Evolutionary conservation across 1,284 basidiomycete genomes (phyloP), one percentile per base, ranked within the genome.

Genomic region (Taiwanofungus camphoratus): DNA sequence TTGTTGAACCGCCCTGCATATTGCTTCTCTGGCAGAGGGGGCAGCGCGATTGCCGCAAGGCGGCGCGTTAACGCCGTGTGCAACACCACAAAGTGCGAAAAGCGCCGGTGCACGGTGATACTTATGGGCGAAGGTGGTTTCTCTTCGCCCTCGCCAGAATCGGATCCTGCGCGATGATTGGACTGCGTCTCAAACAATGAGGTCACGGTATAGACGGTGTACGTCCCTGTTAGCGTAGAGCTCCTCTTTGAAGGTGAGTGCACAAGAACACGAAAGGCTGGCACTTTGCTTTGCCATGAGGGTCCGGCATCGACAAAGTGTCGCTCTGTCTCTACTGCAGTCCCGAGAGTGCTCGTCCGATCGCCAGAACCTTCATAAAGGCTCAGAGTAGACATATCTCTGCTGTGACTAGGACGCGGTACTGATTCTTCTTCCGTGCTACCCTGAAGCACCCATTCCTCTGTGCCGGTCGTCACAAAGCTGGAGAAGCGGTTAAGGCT

Each of bases 381-480:
- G 27, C 33, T 47, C 21, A 41, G 36, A 5, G 34, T 40, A 15
- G 39, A 49, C 18, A 24, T 13, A 3, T 42, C 37, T 32, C 50
- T 27, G 16, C 22, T 21, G 46, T 51, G 31, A 50, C 51, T 29
- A 46, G 39, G 37, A 39, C 46, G 31, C 37, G 51, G 37, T 18
- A 51, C 53, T 13, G 64, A 45, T 33, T 61, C 40, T 16, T 58
- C 55, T 45, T 60, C 47, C 5, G 46, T 36, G 23, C 48, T 60
- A 3, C 85, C 86, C 38, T 81, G 77, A 15, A 89, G 70, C 4
- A 89, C 72, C 66, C 80, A 90, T 44, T 82, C 82, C 59, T 92
- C 89, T 5, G 87, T 88, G 30, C 89, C 88, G 48, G 81, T 87
- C 1, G 84, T 87, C 16, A 92, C 89, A 58, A 91, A 92, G 49